Percentiles rank a stretch among this genome's conserved stretches.
Evolutionary conservation across 768 basidiomycete genomes (phyloP).

Genomic region (Daedaleopsis nitida): DNA sequence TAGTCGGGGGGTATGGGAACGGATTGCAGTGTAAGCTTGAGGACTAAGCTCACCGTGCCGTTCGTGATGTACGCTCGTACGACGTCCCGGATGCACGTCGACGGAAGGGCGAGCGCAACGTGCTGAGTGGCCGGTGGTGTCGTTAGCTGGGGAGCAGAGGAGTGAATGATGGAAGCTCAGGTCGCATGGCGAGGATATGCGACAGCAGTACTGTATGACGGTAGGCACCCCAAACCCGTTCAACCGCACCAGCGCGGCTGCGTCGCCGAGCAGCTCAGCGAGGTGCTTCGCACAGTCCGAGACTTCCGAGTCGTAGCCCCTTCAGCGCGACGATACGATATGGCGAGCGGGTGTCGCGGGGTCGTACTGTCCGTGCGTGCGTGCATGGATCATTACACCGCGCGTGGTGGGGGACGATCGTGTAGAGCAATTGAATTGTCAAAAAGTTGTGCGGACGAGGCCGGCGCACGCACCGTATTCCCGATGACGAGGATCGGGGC

Average conservation of each 20-base stretch:
- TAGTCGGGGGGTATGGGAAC: no score
- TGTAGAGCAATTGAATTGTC: no score
- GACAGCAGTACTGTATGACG: no score
- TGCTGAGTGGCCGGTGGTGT: not conserved
- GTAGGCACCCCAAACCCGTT: not conserved
- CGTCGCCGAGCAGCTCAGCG: not conserved
- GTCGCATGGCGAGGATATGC: no score
- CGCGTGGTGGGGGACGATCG: no score
- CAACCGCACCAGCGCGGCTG: not conserved
- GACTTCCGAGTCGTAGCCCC: no score
- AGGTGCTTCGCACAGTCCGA: not conserved
- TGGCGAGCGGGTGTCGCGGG: not conserved
- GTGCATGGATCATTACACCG: no score
- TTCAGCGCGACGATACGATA: no score
- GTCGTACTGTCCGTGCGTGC: not conserved
- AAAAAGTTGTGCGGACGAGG: not conserved
- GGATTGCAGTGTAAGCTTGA: no score
- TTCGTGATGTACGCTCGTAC: not conserved
- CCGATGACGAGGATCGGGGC: slow-evolving; percentile 12
- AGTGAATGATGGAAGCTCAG: no score
- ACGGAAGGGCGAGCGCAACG: not conserved
- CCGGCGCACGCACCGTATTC: slow-evolving; percentile 12
- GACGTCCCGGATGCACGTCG: not conserved
- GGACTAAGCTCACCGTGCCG: slow-evolving; percentile 1
- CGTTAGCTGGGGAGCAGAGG: no score